These are phyloP conservation scores for Sporisorium sorghi DNA, from an alignment of 1,284 basidiomycete genomes.

Conservation along the genomic window DNA sequence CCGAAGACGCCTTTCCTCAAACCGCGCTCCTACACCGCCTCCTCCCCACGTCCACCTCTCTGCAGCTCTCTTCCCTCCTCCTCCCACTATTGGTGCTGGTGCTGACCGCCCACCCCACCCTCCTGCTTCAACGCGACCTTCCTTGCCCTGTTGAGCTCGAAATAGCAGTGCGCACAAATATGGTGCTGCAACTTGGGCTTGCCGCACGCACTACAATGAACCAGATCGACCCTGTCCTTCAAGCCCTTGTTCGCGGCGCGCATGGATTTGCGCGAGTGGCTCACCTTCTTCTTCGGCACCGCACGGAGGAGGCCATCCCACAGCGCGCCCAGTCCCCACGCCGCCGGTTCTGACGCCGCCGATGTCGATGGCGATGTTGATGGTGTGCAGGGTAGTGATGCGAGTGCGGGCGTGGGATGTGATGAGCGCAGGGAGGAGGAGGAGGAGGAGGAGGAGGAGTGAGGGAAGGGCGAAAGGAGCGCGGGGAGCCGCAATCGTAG, in stretches of 20 bases:
- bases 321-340: constrained; percentile 72
- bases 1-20: too few relatives aligned
- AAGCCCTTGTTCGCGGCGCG: constrained; percentile 91
- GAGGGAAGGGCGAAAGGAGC: background rate
- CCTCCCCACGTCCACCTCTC: too few relatives aligned
- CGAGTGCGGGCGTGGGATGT: constrained; percentile 12
- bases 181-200: constrained; percentile 73
- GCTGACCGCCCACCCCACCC: too few relatives aligned
- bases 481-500: constrained; percentile 11
- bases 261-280: constrained; percentile 95
- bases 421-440: constrained; percentile 1
- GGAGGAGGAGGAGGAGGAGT: background rate
- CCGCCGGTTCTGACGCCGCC: background rate
- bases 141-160: constrained; percentile 74
- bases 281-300: constrained; percentile 93
- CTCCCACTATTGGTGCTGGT: background rate
- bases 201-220: constrained; percentile 17
- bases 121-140: constrained; percentile 16
- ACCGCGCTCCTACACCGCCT: too few relatives aligned
- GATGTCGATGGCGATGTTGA: background rate
- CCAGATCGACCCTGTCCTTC: constrained; percentile 87
- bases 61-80: background rate
- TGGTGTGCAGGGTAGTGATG: background rate
- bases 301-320: constrained; percentile 89
- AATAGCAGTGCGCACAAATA: constrained; percentile 86